Evolutionary conservation across 306 rosid species (phyloP), one percentile per base, ranked within the genome.

Genomic region (Prunus mume): DNA sequence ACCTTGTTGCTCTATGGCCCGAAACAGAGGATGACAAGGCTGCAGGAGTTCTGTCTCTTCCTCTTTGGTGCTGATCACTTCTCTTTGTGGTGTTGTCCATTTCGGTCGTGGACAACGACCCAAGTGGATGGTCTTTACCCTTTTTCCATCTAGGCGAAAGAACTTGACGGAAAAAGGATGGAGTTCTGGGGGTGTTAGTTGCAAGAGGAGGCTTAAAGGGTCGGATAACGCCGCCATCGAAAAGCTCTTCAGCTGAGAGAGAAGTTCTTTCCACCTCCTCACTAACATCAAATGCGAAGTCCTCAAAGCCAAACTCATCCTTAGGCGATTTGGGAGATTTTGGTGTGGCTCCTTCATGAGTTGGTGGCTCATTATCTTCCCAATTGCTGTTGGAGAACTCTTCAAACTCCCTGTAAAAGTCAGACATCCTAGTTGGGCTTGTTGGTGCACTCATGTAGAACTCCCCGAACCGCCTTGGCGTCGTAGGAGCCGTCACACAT

Each of bases 231-330:
- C 99, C 97, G 15, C 83, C 90, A 34, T 90, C 85, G 60, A 95
- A 92, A 14, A 95, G 96, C 79, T 92, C 97, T 5, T 88, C 99
- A 0, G 97, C 99, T 3, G 97, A 89, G 45, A 88, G 92, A 38
- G 96, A 83, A 9, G 76, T 30, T 41, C 82, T 73, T 5, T 84
- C 80, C 1, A 83, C 60, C 43, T 89, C 87, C 45, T 63, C 72
- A 12, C 78, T 32, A 9, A 95, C 82, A 46, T 41, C 88, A 58
- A 95, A 95, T 0, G 92, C 97, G 50, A 95, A 95, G 57, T 78
- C 90, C 0, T 60, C 79, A 19, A 63, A 63, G 30, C 68, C 68
- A 63, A 63, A 30, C 45, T 63, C 46, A 18, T 56, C 69, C 54
- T 12, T 57, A 12, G 67, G 45, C 41, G 76, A 49, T 66, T 75